Base-by-base conservation (phyloP, 805 yeast species). In the Metschnikowia orientalis region DNA sequence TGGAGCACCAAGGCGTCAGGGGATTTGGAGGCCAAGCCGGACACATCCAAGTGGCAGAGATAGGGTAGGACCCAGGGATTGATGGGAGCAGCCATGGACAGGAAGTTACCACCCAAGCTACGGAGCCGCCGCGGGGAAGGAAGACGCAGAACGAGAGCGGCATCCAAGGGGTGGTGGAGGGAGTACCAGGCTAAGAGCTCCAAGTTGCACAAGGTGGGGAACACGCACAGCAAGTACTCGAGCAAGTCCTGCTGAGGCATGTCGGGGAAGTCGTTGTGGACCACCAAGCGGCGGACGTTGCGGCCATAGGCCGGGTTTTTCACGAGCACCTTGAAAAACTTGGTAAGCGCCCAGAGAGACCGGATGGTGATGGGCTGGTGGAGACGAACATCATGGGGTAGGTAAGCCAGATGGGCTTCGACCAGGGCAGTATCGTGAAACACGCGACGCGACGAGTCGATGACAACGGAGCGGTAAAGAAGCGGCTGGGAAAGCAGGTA, bases 261-360 rank as follows among this genome's bases (percentile, higher is more conserved):
- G 18, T 45, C 47, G 3, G 50, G 50, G 27, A 41, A 26, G 13
- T 28, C 25, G 22, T 29, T 34, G 5, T 27, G 29, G 11, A 35
- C 42, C 18, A 34, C 37, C 8, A 45, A 15, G 5, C 13, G 17
- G 16, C 27, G 30, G 4, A 45, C 18, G 20, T 23, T 16, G 12
- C 35, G 28, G 6, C 39, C 41, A 13, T 34, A 37, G 3, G 19
- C 35, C 7, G 39, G 40, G 9, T 35, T 26, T 6, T 25, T 22
- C 17, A 24, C 19, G 29, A 45, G 25, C 4, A 31, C 35, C 32
- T 39, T 32, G 30, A 41, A 37, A 31, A 41, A 43, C 3, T 31
- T 40, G 16, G 28, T 32, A 30, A 45, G 38, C 4, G 44, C 34
- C 29, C 26, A 43, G 19, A 43, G 44, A n/a, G 46, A 35, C 3